A percentile compares a stretch with the other conserved stretches of the same genome.
These are phyloP conservation scores for Hyaloscypha bicolor DNA, from an alignment of 495 filamentous ascomycete genomes.

Conservation along the genomic window DNA sequence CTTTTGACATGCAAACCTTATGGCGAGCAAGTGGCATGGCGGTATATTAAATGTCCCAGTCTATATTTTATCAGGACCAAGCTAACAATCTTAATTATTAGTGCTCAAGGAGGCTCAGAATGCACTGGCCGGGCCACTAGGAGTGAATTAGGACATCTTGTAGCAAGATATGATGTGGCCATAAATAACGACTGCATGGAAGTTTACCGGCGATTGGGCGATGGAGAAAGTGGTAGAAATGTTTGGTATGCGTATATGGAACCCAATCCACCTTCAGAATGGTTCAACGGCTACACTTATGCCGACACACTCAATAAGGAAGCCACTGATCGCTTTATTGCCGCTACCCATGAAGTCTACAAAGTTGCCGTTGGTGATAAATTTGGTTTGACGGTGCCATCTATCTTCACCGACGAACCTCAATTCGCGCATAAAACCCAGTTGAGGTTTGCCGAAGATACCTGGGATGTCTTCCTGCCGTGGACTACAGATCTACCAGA, in stretches of 20 bases:
- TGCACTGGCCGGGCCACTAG: too few species aligned
- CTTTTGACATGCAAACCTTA: constrained; percentile 26
- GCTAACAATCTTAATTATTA: too few species aligned
- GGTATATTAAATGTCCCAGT: too few species aligned
- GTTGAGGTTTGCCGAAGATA: constrained; percentile 14
- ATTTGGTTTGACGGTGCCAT: constrained; percentile 30
- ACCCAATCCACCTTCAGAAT: constrained; percentile 23
- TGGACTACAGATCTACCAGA: constrained; percentile 28
- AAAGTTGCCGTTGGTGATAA: constrained; percentile 30
- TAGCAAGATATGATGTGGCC: constrained; percentile 9
- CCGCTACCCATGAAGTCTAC: constrained; percentile 33
- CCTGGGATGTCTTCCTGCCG: constrained; percentile 31
- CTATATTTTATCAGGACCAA: too few species aligned
- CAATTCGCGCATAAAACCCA: constrained; percentile 33
- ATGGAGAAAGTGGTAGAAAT: constrained; percentile 1
- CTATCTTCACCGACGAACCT: constrained; percentile 36
- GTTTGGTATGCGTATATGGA: constrained; percentile 34
- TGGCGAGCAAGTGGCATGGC: constrained; percentile 12
- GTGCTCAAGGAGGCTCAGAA: too few species aligned
- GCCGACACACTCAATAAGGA: constrained; percentile 30
- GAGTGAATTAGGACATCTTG: background rate
- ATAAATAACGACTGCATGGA: constrained; percentile 25
- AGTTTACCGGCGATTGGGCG: constrained; percentile 7
- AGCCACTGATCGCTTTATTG: constrained; percentile 32
- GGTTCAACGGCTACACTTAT: constrained; percentile 35